phyloP scores from a whole-genome alignment of 495 filamentous ascomycete species.

The Hypoxylon crocopeplum region DNA sequence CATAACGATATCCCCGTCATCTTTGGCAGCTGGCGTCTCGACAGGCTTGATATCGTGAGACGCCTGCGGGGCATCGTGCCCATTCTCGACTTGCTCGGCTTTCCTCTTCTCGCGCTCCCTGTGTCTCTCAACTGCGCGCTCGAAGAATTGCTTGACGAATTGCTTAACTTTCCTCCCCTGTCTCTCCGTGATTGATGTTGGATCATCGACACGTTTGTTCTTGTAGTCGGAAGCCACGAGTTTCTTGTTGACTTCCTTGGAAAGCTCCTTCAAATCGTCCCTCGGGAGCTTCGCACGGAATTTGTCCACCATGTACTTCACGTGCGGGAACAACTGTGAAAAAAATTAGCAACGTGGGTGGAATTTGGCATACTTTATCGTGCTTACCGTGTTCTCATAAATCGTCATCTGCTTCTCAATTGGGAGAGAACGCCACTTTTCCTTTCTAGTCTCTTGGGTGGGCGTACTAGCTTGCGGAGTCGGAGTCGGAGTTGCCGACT shows the following conservation, averaged over 20 bases:
- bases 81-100: constrained; percentile 52
- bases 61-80: constrained; percentile 23
- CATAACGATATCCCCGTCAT: constrained; percentile 57
- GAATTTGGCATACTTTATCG: neutral
- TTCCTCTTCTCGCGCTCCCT: constrained; percentile 71
- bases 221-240: constrained; percentile 90
- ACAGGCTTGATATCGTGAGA: constrained; percentile 37
- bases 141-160: constrained; percentile 83
- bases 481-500: constrained; percentile 64
- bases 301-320: constrained; percentile 84
- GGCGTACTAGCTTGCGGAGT: constrained; percentile 69
- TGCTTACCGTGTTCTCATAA: constrained; percentile 86
- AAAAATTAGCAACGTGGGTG: constrained; percentile 30
- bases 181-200: constrained; percentile 76
- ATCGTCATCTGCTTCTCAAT: constrained; percentile 91
- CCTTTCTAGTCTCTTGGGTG: constrained; percentile 69
- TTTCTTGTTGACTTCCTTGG: constrained; percentile 87
- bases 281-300: constrained; percentile 84
- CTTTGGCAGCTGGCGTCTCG: constrained; percentile 38
- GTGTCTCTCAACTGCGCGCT: constrained; percentile 81
- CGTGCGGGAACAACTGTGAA: constrained; percentile 76
- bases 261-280: constrained; percentile 86
- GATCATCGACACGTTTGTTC: constrained; percentile 80
- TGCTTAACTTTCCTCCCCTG: constrained; percentile 82
- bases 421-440: constrained; percentile 81